Percentiles rank a stretch among this genome's conserved stretches.
These are phyloP conservation scores for Amauroascus niger DNA, from an alignment of 2,329 filamentous ascomycete genomes.

Conservation along the genomic window DNA sequence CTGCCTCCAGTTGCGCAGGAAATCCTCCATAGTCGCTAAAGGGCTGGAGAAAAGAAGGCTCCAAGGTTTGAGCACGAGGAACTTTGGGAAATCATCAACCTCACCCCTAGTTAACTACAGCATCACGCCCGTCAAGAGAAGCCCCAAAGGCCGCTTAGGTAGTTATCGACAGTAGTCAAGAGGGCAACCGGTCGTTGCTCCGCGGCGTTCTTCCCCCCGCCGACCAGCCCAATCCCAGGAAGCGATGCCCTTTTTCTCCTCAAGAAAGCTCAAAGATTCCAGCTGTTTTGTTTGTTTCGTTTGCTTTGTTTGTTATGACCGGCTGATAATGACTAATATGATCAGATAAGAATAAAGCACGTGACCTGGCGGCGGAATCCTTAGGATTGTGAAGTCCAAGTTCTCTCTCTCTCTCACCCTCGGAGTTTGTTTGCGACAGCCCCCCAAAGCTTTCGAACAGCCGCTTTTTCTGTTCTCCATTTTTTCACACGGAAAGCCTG, in stretches of 20 bases:
- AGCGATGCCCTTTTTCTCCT: background rate
- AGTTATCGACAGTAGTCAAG: background rate
- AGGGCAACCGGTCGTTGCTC: background rate
- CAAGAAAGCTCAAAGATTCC: background rate
- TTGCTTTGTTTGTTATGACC: background rate
- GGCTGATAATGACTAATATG: background rate
- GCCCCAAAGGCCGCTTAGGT: background rate
- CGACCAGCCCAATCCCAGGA: too few relatives aligned
- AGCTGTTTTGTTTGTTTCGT: slow-evolving; percentile 2
- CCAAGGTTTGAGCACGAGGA: too few relatives aligned
- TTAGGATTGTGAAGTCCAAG: too few relatives aligned
- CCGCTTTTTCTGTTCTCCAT: too few relatives aligned
- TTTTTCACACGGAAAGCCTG: too few relatives aligned
- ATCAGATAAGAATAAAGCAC: background rate
- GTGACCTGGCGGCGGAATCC: background rate
- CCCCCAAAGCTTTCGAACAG: too few relatives aligned
- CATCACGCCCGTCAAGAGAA: background rate
- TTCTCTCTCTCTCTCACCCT: too few relatives aligned
- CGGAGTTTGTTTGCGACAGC: too few relatives aligned
- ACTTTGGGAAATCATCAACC: too few relatives aligned
- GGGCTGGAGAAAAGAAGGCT: background rate
- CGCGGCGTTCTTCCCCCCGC: background rate
- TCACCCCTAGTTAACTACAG: too few relatives aligned
- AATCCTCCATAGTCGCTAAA: slow-evolving; percentile 65
- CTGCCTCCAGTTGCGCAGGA: slow-evolving; percentile 87